These are phyloP conservation scores for Tetradesmus obliquus DNA, from an alignment of 139 green algal species.

Conservation along the genomic window DNA sequence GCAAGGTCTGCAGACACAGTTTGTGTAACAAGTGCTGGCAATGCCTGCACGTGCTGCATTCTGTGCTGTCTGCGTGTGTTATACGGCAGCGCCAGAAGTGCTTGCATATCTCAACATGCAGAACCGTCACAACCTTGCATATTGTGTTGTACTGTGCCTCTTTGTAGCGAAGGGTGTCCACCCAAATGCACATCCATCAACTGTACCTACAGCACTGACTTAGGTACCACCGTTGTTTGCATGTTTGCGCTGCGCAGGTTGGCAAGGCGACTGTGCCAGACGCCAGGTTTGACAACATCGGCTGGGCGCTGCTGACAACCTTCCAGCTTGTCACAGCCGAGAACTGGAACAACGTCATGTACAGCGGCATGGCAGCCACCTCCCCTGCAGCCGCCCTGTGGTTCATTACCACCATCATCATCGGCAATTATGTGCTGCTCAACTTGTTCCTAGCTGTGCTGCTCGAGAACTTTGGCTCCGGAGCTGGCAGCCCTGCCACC, in stretches of 20 bases:
- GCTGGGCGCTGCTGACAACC: constrained; percentile 65
- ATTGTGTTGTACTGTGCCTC: no score
- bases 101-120: no score
- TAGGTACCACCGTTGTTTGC: neutral
- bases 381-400: constrained; percentile 54
- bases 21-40: no score
- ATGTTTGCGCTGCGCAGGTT: constrained; percentile 41
- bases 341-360: constrained; percentile 70
- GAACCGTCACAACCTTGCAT: no score
- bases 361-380: constrained; percentile 54
- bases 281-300: constrained; percentile 75
- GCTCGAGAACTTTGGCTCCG: constrained; percentile 68
- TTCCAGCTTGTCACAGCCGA: constrained; percentile 73
- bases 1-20: no score
- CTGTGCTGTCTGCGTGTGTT: no score
- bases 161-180: no score
- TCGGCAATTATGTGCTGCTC: constrained; percentile 83
- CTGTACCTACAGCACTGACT: no score
- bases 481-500: constrained; percentile 32
- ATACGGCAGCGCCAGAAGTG: no score
- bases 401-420: constrained; percentile 66
- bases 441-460: constrained; percentile 89
- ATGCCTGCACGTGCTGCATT: no score
- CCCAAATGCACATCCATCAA: no score
- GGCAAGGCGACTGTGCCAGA: constrained; percentile 55